Percentiles rank a stretch among this genome's conserved stretches.
phyloP scores from a whole-genome alignment of 306 rosid genomes.

The Quercus berberidifolia region DNA sequence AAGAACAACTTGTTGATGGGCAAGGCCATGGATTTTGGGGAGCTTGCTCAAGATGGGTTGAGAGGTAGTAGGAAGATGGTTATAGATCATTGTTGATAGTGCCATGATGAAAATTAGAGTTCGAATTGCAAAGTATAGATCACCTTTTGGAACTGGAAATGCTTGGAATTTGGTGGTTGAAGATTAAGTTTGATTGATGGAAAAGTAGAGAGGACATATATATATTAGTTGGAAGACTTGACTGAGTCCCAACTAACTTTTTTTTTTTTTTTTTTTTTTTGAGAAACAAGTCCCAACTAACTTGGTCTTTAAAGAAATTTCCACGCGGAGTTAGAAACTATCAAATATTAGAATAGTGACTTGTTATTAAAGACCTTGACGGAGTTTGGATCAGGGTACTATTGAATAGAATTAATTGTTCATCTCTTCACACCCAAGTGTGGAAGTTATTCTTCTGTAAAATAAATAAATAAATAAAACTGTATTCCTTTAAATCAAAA shows the following conservation, averaged over 20 bases:
- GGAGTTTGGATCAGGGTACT: too few relatives aligned
- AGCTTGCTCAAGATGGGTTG: background rate
- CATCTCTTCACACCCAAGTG: too few relatives aligned
- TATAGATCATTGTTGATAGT: constrained; percentile 19
- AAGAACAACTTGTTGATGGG: constrained; percentile 23
- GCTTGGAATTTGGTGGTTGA: background rate
- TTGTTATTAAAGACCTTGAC: too few relatives aligned
- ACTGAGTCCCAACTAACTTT: too few relatives aligned
- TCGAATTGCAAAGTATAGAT: background rate
- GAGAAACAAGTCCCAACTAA: background rate
- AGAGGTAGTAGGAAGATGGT: constrained; percentile 13
- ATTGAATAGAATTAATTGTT: too few relatives aligned
- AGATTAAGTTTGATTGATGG: background rate
- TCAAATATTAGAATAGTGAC: too few relatives aligned
- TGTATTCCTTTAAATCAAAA: too few relatives aligned
- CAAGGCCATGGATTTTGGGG: background rate
- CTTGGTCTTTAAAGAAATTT: background rate
- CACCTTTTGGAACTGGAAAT: background rate
- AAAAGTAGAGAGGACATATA: background rate
- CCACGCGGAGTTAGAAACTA: background rate
- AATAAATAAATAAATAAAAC: too few relatives aligned
- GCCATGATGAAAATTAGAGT: constrained; percentile 30
- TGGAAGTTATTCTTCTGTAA: too few relatives aligned
- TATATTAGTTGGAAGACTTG: background rate
- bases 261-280: too few relatives aligned